These are phyloP conservation scores for Penicillium psychrosexuale DNA, from an alignment of 2,329 filamentous ascomycete species.

Conservation along the genomic window DNA sequence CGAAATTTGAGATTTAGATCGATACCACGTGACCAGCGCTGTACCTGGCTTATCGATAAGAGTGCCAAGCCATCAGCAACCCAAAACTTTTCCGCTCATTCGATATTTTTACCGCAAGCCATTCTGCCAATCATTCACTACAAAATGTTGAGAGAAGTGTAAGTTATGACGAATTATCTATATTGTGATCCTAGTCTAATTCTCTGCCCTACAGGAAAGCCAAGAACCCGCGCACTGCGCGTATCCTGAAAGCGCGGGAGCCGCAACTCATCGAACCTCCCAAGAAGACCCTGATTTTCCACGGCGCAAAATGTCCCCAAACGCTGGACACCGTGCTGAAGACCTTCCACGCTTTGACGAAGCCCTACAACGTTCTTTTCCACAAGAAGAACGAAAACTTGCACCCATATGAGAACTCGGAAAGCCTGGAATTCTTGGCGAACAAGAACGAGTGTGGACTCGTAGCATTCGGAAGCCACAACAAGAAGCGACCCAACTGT, in stretches of 20 bases:
- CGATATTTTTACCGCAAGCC: conserved; percentile 27
- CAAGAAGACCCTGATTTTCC: conserved; percentile 84
- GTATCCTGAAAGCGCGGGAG: conserved; percentile 87
- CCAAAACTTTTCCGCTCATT: conserved; percentile 40
- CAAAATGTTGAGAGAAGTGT: conserved; percentile 47
- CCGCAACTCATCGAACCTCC: conserved; percentile 86
- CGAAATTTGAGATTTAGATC: neutral
- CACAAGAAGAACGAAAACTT: conserved; percentile 90
- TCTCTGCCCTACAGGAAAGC: conserved; percentile 54
- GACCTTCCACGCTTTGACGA: conserved; percentile 80
- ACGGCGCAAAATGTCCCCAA: conserved; percentile 80
- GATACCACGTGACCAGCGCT: neutral
- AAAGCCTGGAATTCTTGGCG: conserved; percentile 89
- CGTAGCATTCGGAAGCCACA: conserved; percentile 77
- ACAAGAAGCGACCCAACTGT: conserved; percentile 93
- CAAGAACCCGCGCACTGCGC: conserved; percentile 85
- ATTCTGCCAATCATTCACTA: conserved; percentile 17
- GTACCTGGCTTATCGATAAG: conserved; percentile 37
- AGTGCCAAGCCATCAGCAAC: conserved; percentile 33
- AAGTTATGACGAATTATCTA: conserved; percentile 17
- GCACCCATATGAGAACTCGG: conserved; percentile 87
- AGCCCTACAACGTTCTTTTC: conserved; percentile 83
- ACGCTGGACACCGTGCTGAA: conserved; percentile 77
- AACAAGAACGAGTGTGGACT: conserved; percentile 93
- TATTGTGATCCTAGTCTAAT: neutral